phyloP scores from a whole-genome alignment of 805 yeast species.

The Grigorovia yakushimaensis region DNA sequence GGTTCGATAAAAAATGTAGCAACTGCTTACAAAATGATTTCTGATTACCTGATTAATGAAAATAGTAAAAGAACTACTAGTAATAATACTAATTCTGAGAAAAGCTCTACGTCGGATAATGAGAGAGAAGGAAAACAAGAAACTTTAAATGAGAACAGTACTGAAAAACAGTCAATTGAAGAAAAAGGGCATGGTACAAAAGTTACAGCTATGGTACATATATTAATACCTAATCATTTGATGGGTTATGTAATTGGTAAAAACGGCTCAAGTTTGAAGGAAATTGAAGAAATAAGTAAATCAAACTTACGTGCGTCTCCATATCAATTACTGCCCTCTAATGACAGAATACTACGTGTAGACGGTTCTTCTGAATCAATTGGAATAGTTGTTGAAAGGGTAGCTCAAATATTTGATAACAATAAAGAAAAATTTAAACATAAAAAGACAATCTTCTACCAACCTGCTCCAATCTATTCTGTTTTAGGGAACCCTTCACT shows the following conservation, averaged over 20 bases:
- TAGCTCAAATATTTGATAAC: constrained; percentile 57
- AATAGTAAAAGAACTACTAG: not conserved
- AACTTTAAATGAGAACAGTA: not conserved
- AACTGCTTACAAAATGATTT: constrained; percentile 67
- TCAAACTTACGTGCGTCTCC: constrained; percentile 69
- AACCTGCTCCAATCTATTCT: constrained; percentile 24
- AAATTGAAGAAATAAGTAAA: constrained; percentile 74
- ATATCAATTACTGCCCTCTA: constrained; percentile 59
- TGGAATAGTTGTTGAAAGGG: constrained; percentile 70
- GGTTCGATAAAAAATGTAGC: constrained; percentile 76
- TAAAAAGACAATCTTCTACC: constrained; percentile 32
- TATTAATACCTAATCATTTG: constrained; percentile 67
- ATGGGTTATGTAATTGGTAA: constrained; percentile 79
- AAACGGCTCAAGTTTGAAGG: constrained; percentile 61
- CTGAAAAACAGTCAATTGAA: not conserved
- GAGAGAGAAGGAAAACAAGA: not conserved
- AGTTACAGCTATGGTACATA: constrained; percentile 41
- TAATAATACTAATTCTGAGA: not conserved
- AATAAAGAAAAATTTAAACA: constrained; percentile 40
- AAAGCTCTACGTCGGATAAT: not conserved
- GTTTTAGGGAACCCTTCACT: constrained; percentile 12
- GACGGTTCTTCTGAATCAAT: constrained; percentile 81
- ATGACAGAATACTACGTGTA: constrained; percentile 63
- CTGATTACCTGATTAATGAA: constrained; percentile 40
- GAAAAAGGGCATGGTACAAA: not conserved